phyloP scores from a whole-genome alignment of 495 filamentous ascomycete genomes.

The Daldinia concentrica region DNA sequence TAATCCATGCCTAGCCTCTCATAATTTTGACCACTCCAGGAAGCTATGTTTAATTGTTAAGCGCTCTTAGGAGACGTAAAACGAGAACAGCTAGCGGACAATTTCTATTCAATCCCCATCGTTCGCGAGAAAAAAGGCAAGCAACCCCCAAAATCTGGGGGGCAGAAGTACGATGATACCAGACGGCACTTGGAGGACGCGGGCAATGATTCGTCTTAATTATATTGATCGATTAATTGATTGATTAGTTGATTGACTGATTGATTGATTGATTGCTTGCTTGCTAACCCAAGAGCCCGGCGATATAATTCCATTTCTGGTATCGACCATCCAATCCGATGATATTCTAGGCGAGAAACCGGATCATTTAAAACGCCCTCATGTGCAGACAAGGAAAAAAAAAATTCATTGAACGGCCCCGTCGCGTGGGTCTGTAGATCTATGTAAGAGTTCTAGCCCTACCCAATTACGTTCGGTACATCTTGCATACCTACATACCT shows the following conservation, averaged over 20 bases:
- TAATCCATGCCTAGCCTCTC: background rate
- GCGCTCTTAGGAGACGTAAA: background rate
- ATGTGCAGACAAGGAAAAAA: conserved; percentile 27
- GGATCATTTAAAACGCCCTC: conserved; percentile 33
- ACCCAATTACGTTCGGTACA: background rate
- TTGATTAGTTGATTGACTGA: conserved; percentile 13
- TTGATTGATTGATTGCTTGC: conserved; percentile 23
- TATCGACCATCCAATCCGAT: conserved; percentile 15
- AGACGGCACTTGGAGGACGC: background rate
- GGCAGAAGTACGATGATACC: conserved; percentile 12
- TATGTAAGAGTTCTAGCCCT: conserved; percentile 10
- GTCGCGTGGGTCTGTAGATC: conserved; percentile 31
- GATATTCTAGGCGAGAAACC: conserved; percentile 2
- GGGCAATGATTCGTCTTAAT: conserved; percentile 20
- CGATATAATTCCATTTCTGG: conserved; percentile 7
- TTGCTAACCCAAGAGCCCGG: conserved; percentile 18
- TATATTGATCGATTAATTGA: conserved; percentile 25
- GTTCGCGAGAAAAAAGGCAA: conserved; percentile 14
- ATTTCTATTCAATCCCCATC: background rate
- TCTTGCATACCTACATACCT: too few species aligned
- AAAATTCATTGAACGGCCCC: conserved; percentile 2
- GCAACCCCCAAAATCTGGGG: background rate
- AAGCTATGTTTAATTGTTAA: background rate
- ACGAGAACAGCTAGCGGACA: background rate
- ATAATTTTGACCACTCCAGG: background rate